Evolutionary conservation across 805 yeast genomes (phyloP), one percentile per base, ranked within the genome.

Genomic region (Scheffersomyces amazonensis): DNA sequence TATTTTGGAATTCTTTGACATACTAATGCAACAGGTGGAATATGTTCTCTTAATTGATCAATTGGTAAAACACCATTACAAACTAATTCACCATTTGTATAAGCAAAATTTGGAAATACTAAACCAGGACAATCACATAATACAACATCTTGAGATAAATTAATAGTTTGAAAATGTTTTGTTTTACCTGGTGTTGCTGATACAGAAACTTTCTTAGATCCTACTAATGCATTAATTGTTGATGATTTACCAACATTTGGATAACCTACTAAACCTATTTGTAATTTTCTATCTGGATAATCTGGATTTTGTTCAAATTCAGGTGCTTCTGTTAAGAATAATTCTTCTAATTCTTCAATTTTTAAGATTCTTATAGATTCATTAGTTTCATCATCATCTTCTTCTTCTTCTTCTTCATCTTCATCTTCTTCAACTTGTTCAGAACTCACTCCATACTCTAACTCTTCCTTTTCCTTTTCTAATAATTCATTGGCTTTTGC

Each of bases 121-220:
- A 93, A 73, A 76, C 99, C 99, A 2, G 99, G 99, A 72, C 99
- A 93, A 73, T 93, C 99, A 66, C 98, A 93, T 37, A 93, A 71
- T 49, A 89, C 74, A 2, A 93, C 93, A 25, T 83, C 75, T 36
- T 84, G 86, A 1, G 96, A 80, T 32, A 93, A 73, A 56, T 80
- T 78, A 44, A 93, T 90, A 1, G 99, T 93, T 70, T 93, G 99
- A 75, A 93, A 93, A 73, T 93, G 99, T 61, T 93, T 93, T 11
- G 99, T 93, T 60, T 93, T 93, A 69, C 99, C 99, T 11, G 99
- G 99, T 1, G 99, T 93, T 1, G 98, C 75, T 2, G 98, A 91
- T 27, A 93, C 99, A 2, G 97, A 89, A n/a, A 93, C 99, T 60
- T 87, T 90, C 57, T 93, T 93, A 15, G 97, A 81, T 11, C 99